Conservation (phyloP, 192 early-diverging fungal genomes). For the Mortierella antarctica region DNA sequence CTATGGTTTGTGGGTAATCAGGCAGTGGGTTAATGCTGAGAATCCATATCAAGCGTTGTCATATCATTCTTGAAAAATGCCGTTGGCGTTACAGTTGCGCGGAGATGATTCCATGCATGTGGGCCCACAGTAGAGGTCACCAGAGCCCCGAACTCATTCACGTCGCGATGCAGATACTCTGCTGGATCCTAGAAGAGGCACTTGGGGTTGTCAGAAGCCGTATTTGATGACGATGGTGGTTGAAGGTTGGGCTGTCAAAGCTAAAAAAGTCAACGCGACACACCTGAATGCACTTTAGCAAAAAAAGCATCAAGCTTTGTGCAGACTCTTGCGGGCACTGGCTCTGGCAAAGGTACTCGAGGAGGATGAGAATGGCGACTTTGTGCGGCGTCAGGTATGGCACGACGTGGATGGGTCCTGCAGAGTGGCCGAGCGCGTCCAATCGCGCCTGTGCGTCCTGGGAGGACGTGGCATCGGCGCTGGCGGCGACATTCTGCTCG, state of each 20-base stretch:
- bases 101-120: constrained; percentile 9
- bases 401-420: constrained; percentile 21
- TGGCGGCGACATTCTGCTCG: neutral
- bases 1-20: neutral
- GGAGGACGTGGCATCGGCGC: neutral
- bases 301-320: constrained; percentile 15
- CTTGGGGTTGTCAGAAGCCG: neutral
- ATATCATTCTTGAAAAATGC: neutral
- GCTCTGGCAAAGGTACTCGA: constrained; percentile 31
- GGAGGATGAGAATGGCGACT: constrained; percentile 30
- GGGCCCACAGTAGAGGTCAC: constrained; percentile 5
- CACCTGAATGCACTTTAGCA: constrained; percentile 45
- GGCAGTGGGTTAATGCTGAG: no score
- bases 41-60: no score
- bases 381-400: constrained; percentile 45
- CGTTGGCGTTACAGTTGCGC: constrained; percentile 2
- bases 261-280: neutral
- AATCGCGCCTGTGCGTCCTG: neutral
- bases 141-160: constrained; percentile 12
- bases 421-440: neutral
- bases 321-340: constrained; percentile 7
- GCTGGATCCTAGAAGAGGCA: constrained; percentile 16
- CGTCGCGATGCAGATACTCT: constrained; percentile 29
- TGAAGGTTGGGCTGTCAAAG: neutral
- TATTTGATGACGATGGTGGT: neutral